A percentile compares a stretch with the other conserved stretches of the same genome.
Conservation (phyloP, 352 stramenopile species). For the Pythium plurisporium region DNA sequence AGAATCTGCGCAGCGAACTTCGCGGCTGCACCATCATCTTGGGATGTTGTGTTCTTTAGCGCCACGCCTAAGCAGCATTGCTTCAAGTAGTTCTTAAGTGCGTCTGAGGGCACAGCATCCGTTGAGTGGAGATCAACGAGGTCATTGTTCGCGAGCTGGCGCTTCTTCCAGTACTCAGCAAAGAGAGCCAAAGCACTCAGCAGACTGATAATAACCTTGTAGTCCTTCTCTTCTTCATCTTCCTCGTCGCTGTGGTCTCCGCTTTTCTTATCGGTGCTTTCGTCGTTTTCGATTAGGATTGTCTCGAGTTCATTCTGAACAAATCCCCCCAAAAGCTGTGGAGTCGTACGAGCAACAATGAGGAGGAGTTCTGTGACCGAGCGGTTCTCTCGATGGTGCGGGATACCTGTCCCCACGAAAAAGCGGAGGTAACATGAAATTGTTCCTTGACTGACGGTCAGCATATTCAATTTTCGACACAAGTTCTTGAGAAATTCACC, state of each 20-base stretch:
- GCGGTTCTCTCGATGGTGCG: constrained; percentile 41
- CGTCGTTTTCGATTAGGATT: constrained; percentile 33
- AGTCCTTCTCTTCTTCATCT: constrained; percentile 14
- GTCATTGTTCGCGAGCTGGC: constrained; percentile 11
- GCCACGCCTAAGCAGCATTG: constrained; percentile 43
- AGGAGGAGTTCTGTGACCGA: constrained; percentile 51
- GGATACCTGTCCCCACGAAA: constrained; percentile 28
- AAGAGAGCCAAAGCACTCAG: constrained; percentile 56
- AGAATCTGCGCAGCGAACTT: constrained; percentile 51
- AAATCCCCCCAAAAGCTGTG: constrained; percentile 48
- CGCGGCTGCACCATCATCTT: constrained; percentile 27
- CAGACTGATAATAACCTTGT: constrained; percentile 43
- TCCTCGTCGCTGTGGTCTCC: constrained; percentile 38
- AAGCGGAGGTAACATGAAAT: constrained; percentile 36
- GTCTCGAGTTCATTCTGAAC: constrained; percentile 43
- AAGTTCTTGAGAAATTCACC: constrained; percentile 80
- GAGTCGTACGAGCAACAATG: constrained; percentile 42
- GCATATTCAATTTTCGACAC: constrained; percentile 70
- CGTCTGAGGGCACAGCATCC: constrained; percentile 26
- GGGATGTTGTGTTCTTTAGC: constrained; percentile 5
- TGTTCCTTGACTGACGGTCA: constrained; percentile 54
- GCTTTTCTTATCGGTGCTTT: constrained; percentile 16
- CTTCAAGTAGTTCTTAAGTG: constrained; percentile 38
- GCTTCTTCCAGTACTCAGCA: constrained; percentile 37
- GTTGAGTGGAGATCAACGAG: constrained; percentile 20